Evolutionary conservation across 2,329 filamentous ascomycete genomes (phyloP).

Genomic region (Fusarium sp.): DNA sequence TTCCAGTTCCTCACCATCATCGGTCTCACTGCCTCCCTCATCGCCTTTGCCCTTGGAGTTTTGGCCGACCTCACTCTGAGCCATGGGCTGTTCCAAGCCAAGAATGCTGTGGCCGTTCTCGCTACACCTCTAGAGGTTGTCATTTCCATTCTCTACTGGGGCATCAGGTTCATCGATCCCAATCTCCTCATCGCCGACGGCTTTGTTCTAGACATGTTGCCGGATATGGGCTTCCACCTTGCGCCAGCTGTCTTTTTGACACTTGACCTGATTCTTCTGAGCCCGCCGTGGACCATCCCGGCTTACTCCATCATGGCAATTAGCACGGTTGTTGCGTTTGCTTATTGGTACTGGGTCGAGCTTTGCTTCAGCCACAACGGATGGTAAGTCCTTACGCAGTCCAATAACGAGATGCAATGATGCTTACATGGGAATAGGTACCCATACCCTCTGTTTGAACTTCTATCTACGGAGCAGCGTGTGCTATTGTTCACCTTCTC

Average conservation of each 20-base stretch:
- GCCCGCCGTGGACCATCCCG: conserved; percentile 74
- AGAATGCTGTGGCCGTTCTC: conserved; percentile 71
- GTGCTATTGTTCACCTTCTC: conserved; percentile 72
- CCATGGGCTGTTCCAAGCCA: conserved; percentile 65
- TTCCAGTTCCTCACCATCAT: conserved; percentile 79
- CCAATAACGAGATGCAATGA: neutral
- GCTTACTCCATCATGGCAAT: conserved; percentile 65
- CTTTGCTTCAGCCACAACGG: conserved; percentile 73
- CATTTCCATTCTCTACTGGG: conserved; percentile 77
- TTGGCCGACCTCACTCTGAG: conserved; percentile 70
- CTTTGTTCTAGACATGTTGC: conserved; percentile 61
- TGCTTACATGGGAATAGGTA: conserved; percentile 61
- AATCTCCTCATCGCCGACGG: conserved; percentile 61
- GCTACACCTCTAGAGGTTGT: conserved; percentile 74
- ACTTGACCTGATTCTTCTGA: conserved; percentile 71
- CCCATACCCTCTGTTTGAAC: conserved; percentile 83
- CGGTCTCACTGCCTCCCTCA: conserved; percentile 66
- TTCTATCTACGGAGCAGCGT: conserved; percentile 71
- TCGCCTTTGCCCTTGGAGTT: conserved; percentile 68
- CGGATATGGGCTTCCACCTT: conserved; percentile 71
- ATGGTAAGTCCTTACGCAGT: conserved; percentile 55
- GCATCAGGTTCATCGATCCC: conserved; percentile 65
- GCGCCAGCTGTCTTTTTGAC: conserved; percentile 70
- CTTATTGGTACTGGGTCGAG: conserved; percentile 81
- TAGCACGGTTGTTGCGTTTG: conserved; percentile 66